phyloP scores from a whole-genome alignment of 345 rosid genomes.

The Syzygium jambos region DNA sequence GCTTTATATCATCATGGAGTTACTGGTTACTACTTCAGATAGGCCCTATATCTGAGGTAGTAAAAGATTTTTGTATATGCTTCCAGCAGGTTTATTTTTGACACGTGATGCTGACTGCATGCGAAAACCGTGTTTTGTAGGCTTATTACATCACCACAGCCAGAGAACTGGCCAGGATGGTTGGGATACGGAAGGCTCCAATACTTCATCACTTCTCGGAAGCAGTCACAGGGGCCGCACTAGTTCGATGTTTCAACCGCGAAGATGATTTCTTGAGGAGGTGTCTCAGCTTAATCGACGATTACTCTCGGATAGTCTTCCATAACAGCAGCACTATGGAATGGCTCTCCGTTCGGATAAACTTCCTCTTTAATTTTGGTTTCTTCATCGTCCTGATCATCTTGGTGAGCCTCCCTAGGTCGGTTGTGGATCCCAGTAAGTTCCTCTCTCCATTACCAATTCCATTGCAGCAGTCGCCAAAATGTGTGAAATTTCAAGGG shows the following conservation, averaged over 20 bases:
- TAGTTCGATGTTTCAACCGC: slow-evolving; percentile 66
- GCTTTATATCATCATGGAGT: not conserved
- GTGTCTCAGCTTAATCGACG: slow-evolving; percentile 37
- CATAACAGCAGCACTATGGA: slow-evolving; percentile 73
- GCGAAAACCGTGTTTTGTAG: slow-evolving; percentile 22
- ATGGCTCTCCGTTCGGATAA: slow-evolving; percentile 75
- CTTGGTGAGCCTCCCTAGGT: slow-evolving; percentile 61
- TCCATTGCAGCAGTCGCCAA: not conserved
- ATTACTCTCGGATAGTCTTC: slow-evolving; percentile 56
- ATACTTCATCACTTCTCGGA: slow-evolving; percentile 81
- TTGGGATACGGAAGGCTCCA: slow-evolving; percentile 71
- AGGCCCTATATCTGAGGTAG: not conserved
- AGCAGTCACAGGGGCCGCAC: slow-evolving; percentile 57
- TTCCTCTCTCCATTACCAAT: not conserved
- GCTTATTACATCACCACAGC: slow-evolving; percentile 74
- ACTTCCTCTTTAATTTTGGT: slow-evolving; percentile 68
- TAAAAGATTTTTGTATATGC: not conserved
- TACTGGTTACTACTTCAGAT: not conserved
- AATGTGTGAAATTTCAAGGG: not conserved
- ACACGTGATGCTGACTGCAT: not conserved
- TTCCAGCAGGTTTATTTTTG: not conserved
- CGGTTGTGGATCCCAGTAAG: slow-evolving; percentile 67
- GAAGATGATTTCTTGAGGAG: slow-evolving; percentile 50
- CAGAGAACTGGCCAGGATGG: slow-evolving; percentile 87
- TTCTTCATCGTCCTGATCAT: slow-evolving; percentile 68